Percentiles rank a stretch among this genome's conserved stretches.
Evolutionary conservation across 495 filamentous ascomycete species (phyloP).

Genomic region (Elasticomyces elasticus): DNA sequence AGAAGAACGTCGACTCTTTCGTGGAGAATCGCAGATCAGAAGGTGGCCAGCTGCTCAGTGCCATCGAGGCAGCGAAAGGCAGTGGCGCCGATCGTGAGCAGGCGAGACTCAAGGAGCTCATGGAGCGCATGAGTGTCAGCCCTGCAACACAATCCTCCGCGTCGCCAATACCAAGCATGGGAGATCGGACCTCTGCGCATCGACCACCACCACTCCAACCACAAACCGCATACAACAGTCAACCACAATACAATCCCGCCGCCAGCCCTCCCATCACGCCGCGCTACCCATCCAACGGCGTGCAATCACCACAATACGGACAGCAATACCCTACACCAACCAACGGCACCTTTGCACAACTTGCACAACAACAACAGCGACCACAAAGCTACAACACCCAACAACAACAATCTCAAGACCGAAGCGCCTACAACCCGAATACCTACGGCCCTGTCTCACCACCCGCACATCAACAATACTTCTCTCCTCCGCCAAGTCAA

Average conservation of each 20-base stretch:
- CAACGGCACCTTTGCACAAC: constrained; percentile 22
- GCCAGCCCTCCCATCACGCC: constrained; percentile 31
- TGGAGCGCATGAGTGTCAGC: constrained; percentile 75
- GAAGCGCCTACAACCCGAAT: constrained; percentile 36
- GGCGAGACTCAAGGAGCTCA: constrained; percentile 73
- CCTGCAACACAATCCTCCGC: constrained; percentile 12
- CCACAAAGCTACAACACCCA: constrained; percentile 17
- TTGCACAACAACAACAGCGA: constrained; percentile 21
- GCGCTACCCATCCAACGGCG: constrained; percentile 15
- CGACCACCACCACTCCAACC: constrained; percentile 35
- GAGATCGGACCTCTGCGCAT: constrained; percentile 23
- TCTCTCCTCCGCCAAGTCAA: constrained; percentile 3
- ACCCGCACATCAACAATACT: constrained; percentile 28
- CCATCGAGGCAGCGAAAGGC: constrained; percentile 73
- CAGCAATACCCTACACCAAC: constrained; percentile 8
- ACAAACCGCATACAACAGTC: constrained; percentile 27
- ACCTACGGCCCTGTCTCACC: constrained; percentile 33
- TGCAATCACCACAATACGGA: background rate
- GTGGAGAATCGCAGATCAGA: constrained; percentile 89
- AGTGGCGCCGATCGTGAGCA: constrained; percentile 77
- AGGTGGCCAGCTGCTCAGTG: constrained; percentile 74
- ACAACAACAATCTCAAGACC: constrained; percentile 18
- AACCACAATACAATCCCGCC: constrained; percentile 28
- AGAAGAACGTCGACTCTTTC: constrained; percentile 93
- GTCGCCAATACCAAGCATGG: constrained; percentile 8